Evolutionary conservation across 148 eudicot genomes (phyloP).

Genomic region (Selenicereus undatus): DNA sequence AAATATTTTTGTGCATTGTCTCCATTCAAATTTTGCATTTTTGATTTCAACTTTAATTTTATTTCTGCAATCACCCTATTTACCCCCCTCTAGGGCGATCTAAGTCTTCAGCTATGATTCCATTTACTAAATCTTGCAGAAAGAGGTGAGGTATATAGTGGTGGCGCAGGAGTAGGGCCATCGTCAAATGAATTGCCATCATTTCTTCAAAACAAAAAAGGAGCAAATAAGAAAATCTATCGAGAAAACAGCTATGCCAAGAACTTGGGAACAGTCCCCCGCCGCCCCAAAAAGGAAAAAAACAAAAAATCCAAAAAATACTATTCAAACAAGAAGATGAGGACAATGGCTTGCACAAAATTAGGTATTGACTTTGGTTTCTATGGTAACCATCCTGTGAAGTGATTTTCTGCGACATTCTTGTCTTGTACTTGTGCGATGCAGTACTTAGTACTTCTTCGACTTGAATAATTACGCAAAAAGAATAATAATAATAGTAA

Average conservation of each 20-base stretch:
- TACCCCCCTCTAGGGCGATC: no score
- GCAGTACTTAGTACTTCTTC: neutral
- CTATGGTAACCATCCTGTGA: conserved; percentile 86
- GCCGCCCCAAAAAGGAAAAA: no score
- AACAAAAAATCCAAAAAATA: no score
- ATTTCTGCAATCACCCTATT: no score
- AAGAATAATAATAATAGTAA: neutral
- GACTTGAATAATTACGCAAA: neutral
- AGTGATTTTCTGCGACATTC: conserved; percentile 83
- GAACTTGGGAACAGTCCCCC: neutral
- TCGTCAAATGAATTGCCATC: conserved; percentile 80
- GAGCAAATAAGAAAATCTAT: neutral
- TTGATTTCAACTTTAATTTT: no score
- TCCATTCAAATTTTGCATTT: no score
- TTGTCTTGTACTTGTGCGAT: conserved; percentile 33
- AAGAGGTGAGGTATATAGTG: no score
- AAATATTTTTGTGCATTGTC: no score
- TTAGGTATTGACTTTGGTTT: conserved; percentile 67
- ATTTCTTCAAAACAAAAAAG: conserved; percentile 40
- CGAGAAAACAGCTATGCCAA: conserved; percentile 5
- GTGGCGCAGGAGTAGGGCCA: conserved; percentile 92
- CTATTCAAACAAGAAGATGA: neutral
- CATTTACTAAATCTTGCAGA: no score
- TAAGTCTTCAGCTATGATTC: no score
- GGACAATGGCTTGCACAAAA: conserved; percentile 53